Base-by-base conservation (phyloP, 1,284 basidiomycete genomes). In the Boletus sp. region DNA sequence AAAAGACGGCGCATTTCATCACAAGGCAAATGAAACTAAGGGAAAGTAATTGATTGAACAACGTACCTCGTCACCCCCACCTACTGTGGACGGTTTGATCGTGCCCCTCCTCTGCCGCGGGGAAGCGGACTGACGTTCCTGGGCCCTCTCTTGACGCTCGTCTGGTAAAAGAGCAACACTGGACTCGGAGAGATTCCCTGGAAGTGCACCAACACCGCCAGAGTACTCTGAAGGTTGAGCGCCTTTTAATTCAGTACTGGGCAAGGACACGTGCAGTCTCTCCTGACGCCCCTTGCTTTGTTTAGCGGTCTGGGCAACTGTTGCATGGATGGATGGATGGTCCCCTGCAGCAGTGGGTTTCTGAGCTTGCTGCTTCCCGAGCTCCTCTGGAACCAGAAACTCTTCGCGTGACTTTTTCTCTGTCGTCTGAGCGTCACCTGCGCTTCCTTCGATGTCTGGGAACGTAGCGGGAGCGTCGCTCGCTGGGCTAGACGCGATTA, bases 81-180 rank as follows among this genome's bases (percentile, higher is more conserved):
- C 26, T 23, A 9, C 37, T 17, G 32, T 8, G 10, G 17, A 16
- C 2, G 38, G 46, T 26, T 49, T 61, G 14, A 64, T 43, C 2
- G 62, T 63, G 27, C 49, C 57, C 35, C 61, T 52, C 27, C 48
- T 61, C 40, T 49, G 50, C 17, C 48, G 44, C 35, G 45, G 51
- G 10, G 41, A 37, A 27, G 36, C 20, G 2, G 48, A 12, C 4
- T 6, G 44, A 10, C n/a, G 27, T 23, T 43, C 48, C 20, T 46
- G 45, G 4, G 7, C 27, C 2, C 36, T 49, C 25, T 57, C 52
- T 49, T 48, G 25, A n/a, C 66, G 64, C 8, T 64, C 66, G 3
- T 68, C 66, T 5, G 66, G 62, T 13, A 64, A 49, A 19, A 67
- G 50, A 16, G 65, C 62, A 4, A 64, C 64, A 3, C 60, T 64